Percentiles rank a stretch among this genome's conserved stretches.
Evolutionary conservation across 495 filamentous ascomycete genomes (phyloP).

Genomic region (Bombardia bombarda): DNA sequence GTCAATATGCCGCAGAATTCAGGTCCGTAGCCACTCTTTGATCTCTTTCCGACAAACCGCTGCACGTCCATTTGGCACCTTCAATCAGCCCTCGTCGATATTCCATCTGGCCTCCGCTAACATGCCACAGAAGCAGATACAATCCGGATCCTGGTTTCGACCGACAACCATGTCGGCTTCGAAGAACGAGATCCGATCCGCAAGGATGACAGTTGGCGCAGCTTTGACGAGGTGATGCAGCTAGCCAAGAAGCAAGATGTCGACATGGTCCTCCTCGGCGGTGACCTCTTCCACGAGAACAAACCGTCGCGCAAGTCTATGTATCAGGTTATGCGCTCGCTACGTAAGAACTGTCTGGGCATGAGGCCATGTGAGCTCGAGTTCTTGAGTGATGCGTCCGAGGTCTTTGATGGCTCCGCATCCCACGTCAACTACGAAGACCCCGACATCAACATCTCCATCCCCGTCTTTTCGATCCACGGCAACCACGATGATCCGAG

Average conservation of each 20-base stretch:
- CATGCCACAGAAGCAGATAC: conserved; percentile 61
- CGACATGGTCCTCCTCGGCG: conserved; percentile 92
- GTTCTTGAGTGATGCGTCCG: conserved; percentile 84
- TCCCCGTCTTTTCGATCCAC: conserved; percentile 97
- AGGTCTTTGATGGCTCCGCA: conserved; percentile 77
- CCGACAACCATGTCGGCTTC: conserved; percentile 96
- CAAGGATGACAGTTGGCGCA: conserved; percentile 94
- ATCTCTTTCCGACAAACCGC: neutral
- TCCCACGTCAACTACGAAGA: conserved; percentile 97
- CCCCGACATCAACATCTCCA: conserved; percentile 93
- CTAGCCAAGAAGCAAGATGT: conserved; percentile 80
- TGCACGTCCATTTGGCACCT: no score
- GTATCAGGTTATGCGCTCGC: conserved; percentile 92
- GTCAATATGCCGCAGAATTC: conserved; percentile 17
- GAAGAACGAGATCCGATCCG: conserved; percentile 89
- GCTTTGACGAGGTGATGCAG: conserved; percentile 92
- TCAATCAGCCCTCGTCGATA: no score
- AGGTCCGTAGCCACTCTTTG: conserved; percentile 14
- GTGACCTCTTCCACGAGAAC: conserved; percentile 97
- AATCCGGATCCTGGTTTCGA: conserved; percentile 88
- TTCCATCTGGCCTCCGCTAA: neutral
- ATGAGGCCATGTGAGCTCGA: conserved; percentile 94
- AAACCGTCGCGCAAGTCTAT: conserved; percentile 93
- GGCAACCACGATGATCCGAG: conserved; percentile 98
- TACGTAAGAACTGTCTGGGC: conserved; percentile 88